These are phyloP conservation scores for Phaeosphaeriaceae sp. DNA, from an alignment of 2,329 filamentous ascomycete species.

Conservation along the genomic window DNA sequence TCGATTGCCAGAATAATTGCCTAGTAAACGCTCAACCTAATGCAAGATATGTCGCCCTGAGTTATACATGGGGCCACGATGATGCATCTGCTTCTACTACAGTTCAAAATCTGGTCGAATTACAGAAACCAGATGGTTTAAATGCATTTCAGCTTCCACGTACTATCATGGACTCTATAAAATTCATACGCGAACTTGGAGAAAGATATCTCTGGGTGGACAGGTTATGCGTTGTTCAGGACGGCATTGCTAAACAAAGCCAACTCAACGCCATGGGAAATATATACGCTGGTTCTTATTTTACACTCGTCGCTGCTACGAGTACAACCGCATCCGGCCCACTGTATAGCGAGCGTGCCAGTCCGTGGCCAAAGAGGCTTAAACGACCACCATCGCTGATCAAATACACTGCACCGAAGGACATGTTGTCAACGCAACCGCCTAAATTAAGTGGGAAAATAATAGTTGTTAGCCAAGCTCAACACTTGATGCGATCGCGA, in stretches of 20 bases:
- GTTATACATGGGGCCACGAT: slow-evolving; percentile 21
- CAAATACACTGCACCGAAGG: neutral
- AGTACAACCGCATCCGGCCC: slow-evolving; percentile 5
- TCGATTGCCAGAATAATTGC: slow-evolving; percentile 13
- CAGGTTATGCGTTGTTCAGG: slow-evolving; percentile 16
- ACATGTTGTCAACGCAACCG: neutral
- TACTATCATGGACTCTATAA: slow-evolving; percentile 17
- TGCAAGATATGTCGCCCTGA: slow-evolving; percentile 18
- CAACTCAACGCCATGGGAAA: slow-evolving; percentile 18
- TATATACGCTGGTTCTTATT: slow-evolving; percentile 17
- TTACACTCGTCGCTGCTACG: slow-evolving; percentile 21
- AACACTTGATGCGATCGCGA: slow-evolving; percentile 11
- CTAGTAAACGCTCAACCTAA: slow-evolving; percentile 5
- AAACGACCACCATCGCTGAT: neutral
- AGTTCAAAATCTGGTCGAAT: neutral
- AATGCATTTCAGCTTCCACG: slow-evolving; percentile 7
- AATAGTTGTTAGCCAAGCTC: slow-evolving; percentile 2
- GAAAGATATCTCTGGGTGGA: slow-evolving; percentile 17
- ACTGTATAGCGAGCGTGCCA: slow-evolving; percentile 4
- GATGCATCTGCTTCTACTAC: slow-evolving; percentile 4
- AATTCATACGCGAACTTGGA: slow-evolving; percentile 6
- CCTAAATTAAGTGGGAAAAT: neutral
- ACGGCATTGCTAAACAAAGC: slow-evolving; percentile 9
- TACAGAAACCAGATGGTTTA: slow-evolving; percentile 7
- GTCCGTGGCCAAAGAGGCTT: neutral